Evolutionary conservation across 2,329 filamentous ascomycete species (phyloP), one percentile per base, ranked within the genome.

Genomic region (Cytospora leucostoma): DNA sequence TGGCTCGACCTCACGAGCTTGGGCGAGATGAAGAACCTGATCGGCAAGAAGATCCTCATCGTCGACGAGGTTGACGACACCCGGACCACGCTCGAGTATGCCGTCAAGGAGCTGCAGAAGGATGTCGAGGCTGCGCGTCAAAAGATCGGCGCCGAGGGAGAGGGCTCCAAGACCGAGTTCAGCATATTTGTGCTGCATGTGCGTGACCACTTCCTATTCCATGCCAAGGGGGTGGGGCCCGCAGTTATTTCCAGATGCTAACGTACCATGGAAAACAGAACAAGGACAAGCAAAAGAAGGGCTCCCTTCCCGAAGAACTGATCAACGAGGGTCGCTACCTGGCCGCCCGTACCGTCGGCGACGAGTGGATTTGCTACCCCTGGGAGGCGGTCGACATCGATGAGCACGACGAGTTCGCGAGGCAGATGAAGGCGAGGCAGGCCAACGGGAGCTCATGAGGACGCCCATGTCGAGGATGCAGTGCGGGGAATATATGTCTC

Each of bases 351-450:
- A 98, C 94, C 7, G 91, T 96, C 37, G 86, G 85, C n/a, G 94
- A 99, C 78, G 89, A 93, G 68, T 99, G 95, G 95, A 98, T 98
- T 75, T 96, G 92, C 84, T 99, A 99, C 79, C 95, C 95, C 17
- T 99, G 95, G 95, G 95, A 98, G 81, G 95, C 95, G 51, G 89
- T 79, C 38, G 91, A 97, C 74, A 97, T 98, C 73, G 92, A 96
- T 34, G 91, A 93, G 83, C 94, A 97, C 75, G 94, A 98, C 78
- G 78, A 80, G 65, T 75, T 88, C 63, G 90, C 92, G 19, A 79
- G 79, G 66, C 76, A 80, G 70, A 76, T 80, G 69, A 71, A 72
- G 55, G 70, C 70, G 47, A 68, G 67, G 19, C 65, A 62, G 56
- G 53, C 34, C 53, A 60, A 58, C 19, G 61, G 62, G 5, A 61